Evolutionary conservation across 1,284 basidiomycete genomes (phyloP), one percentile per base, ranked within the genome.

Genomic region (Boletus smithii): DNA sequence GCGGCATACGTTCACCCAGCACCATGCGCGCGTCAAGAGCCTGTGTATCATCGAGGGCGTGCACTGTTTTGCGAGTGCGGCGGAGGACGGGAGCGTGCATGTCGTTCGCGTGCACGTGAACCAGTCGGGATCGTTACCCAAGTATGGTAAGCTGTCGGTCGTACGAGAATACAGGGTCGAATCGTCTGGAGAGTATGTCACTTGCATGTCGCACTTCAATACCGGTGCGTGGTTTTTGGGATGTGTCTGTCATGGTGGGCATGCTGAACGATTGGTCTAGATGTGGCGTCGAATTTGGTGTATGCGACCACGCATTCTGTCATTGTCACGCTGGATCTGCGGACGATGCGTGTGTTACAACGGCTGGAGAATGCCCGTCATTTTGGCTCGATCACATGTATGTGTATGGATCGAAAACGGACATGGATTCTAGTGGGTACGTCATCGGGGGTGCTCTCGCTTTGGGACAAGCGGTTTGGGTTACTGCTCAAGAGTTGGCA

Each of bases 391-490:
- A 88, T 97, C 44, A 88, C 91, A 0, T 82, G 84, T 40, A 67
- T 97, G 43, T 95, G 91, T 56, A 67, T 92, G 29, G 91, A 95
- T 61, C 79, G 81, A 22, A 88, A 87, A 56, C 80, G 80, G 22
- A 80, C 88, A 4, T 98, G 95, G 95, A 73, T 94, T 29, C 74
- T 95, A 6, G 83, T 90, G 24, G 95, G 92, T 2, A 95, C 95
- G 1, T 81, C 87, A 3, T 80, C 80, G 1, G 95, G 95, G 5
- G 79, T 85, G 8, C 70, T 98, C 7, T 83, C 85, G 3, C 75
- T 98, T 1, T 98, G 95, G 94, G 95, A 99, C 69, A 79, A 94
- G 42, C 83, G 95, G 3, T 98, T 98, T 56, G 91, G 92, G 0
- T 72, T 98, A n/a, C 70, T 89, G 6, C 72, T 98, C 57, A 87